Evolutionary conservation across 148 eudicot species (phyloP).

Genomic region (Salicornia ramosissima): DNA sequence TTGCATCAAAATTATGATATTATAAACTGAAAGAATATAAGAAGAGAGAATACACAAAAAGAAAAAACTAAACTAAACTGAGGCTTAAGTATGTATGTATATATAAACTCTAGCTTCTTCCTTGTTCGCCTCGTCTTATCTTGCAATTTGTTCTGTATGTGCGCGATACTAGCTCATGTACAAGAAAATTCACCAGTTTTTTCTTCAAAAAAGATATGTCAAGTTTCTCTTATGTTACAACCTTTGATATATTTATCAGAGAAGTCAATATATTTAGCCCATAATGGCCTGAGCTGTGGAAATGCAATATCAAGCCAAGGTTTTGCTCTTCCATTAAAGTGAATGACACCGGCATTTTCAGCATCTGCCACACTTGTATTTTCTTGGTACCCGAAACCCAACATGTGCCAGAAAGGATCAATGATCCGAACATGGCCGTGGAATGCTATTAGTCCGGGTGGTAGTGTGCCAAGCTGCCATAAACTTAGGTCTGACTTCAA

Average conservation of each 20-base stretch:
- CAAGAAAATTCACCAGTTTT: slow-evolving; percentile 6
- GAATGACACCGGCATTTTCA: slow-evolving; percentile 74
- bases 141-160: neutral
- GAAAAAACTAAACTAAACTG: slow-evolving; percentile 3
- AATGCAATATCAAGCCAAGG: slow-evolving; percentile 96
- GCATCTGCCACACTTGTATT: slow-evolving; percentile 63
- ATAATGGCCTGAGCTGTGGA: slow-evolving; percentile 62
- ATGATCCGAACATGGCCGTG: slow-evolving; percentile 69
- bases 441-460: slow-evolving; percentile 94
- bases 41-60: slow-evolving; percentile 18
- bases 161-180: slow-evolving; percentile 26
- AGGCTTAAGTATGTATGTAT: slow-evolving; percentile 5
- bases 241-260: slow-evolving; percentile 72
- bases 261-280: slow-evolving; percentile 70
- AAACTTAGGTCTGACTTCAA: slow-evolving; percentile 87
- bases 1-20: slow-evolving; percentile 8
- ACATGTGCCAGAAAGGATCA: slow-evolving; percentile 89
- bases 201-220: slow-evolving; percentile 10
- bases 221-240: slow-evolving; percentile 61
- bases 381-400: slow-evolving; percentile 92
- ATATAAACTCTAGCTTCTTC: slow-evolving; percentile 8
- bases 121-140: slow-evolving; percentile 17
- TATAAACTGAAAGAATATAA: slow-evolving; percentile 18
- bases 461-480: slow-evolving; percentile 94
- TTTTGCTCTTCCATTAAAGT: slow-evolving; percentile 86